These are phyloP conservation scores for Aspergillus baeticus DNA, from an alignment of 495 filamentous ascomycete species.

Conservation along the genomic window DNA sequence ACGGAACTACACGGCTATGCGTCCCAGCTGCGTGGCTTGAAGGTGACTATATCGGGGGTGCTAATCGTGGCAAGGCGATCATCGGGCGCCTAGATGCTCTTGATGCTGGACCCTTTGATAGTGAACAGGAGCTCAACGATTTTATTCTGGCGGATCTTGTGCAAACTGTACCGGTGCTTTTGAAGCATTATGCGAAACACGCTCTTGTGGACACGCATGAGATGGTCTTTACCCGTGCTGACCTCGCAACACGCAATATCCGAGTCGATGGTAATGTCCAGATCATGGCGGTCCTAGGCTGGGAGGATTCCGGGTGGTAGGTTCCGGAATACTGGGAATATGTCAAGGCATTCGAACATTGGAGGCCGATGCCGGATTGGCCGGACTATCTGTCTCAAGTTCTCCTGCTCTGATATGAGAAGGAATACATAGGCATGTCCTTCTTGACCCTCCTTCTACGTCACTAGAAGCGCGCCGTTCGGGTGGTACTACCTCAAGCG, in stretches of 20 bases:
- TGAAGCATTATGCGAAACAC: constrained; percentile 23
- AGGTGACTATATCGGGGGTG: constrained; percentile 25
- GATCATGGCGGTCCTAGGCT: not conserved
- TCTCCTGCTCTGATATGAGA: not conserved
- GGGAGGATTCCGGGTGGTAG: not conserved
- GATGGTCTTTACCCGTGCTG: constrained; percentile 23
- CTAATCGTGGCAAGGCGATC: constrained; percentile 13
- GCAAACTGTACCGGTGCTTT: constrained; percentile 8
- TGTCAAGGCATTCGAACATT: not conserved
- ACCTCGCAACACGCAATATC: constrained; percentile 21
- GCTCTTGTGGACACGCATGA: constrained; percentile 22
- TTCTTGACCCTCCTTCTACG: not conserved
- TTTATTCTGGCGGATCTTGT: constrained; percentile 23
- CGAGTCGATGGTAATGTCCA: constrained; percentile 6
- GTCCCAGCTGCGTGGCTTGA: constrained; percentile 21
- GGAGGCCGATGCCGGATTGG: constrained; percentile 4
- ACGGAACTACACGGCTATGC: constrained; percentile 21
- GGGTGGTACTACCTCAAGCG: no score
- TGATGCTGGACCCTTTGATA: constrained; percentile 27
- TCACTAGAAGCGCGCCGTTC: no score
- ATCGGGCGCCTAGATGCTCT: constrained; percentile 14
- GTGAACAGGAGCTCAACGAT: constrained; percentile 25
- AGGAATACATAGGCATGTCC: constrained; percentile 6
- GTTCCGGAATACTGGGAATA: constrained; percentile 1
- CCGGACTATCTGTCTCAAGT: not conserved